Percentiles rank a stretch among this genome's conserved stretches.
Evolutionary conservation across 805 yeast species (phyloP).

Genomic region (Candida nonsorbophila): DNA sequence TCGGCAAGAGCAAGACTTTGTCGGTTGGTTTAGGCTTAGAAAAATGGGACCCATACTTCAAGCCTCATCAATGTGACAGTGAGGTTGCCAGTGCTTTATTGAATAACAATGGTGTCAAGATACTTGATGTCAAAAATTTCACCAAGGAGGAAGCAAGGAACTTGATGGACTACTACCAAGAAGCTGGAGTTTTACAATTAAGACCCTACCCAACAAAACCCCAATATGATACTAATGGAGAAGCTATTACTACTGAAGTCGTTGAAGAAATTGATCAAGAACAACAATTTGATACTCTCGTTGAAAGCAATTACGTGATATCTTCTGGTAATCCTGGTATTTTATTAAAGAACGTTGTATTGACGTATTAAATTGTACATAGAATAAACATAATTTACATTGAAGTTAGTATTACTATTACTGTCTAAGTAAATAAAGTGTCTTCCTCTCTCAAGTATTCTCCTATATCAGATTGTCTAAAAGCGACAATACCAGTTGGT

Average conservation of each 20-base stretch:
- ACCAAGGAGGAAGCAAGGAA: conserved; percentile 24
- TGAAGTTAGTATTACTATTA: conserved; percentile 1
- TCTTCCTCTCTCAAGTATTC: conserved; percentile 98
- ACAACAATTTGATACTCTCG: conserved; percentile 21
- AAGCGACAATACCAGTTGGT: conserved; percentile 93
- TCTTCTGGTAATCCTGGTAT: conserved; percentile 39
- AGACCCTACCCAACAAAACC: conserved; percentile 29
- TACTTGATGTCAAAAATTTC: conserved; percentile 20
- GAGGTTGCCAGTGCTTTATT: conserved; percentile 45
- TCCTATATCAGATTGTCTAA: conserved; percentile 96
- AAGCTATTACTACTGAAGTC: too few species aligned
- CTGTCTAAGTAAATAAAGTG: conserved; percentile 70
- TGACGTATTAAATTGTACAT: conserved; percentile 15
- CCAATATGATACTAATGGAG: conserved; percentile 7
- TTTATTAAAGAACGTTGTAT: conserved; percentile 25
- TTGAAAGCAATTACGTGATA: conserved; percentile 23
- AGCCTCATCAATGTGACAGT: conserved; percentile 44
- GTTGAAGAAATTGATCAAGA: conserved; percentile 14
- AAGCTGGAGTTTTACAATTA: conserved; percentile 25
- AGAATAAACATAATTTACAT: conserved; percentile 1
- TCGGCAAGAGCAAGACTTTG: conserved; percentile 47
- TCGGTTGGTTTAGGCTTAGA: conserved; percentile 52
- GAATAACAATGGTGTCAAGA: conserved; percentile 26
- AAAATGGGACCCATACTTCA: conserved; percentile 53
- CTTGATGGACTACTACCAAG: conserved; percentile 26